Evolutionary conservation across 805 yeast species (phyloP).

Genomic region (Ogataea degrootiae): DNA sequence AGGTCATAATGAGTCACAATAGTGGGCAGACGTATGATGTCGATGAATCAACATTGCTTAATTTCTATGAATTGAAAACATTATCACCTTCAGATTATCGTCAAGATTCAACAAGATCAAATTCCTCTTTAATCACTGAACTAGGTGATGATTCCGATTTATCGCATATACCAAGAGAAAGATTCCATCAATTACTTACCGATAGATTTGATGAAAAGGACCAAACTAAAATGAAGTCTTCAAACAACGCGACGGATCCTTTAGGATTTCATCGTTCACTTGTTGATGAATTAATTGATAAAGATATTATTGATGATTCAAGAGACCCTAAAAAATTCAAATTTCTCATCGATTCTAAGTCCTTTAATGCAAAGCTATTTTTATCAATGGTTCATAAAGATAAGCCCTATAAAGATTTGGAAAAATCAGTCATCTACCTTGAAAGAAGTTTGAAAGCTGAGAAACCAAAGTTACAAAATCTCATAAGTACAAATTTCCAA

Average conservation of each 20-base stretch:
- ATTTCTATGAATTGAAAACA: conserved; percentile 41
- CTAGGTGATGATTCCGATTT: conserved; percentile 7
- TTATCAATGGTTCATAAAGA: conserved; percentile 51
- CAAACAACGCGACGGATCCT: conserved; percentile 39
- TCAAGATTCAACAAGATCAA: conserved; percentile 18
- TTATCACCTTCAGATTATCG: conserved; percentile 33
- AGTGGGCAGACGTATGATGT: neutral
- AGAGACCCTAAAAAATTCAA: conserved; percentile 34
- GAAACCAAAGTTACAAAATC: conserved; percentile 42
- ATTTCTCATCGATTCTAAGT: conserved; percentile 50
- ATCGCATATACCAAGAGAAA: conserved; percentile 21
- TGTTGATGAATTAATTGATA: conserved; percentile 36
- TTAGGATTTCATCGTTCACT: conserved; percentile 48
- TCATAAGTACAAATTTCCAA: conserved; percentile 57
- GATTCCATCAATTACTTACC: conserved; percentile 19
- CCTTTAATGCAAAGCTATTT: conserved; percentile 54
- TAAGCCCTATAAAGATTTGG: conserved; percentile 48
- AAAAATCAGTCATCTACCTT: conserved; percentile 41
- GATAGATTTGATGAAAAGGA: conserved; percentile 12
- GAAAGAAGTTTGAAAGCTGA: conserved; percentile 46
- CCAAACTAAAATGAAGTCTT: neutral
- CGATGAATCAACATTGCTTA: conserved; percentile 16
- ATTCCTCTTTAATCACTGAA: neutral
- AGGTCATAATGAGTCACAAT: too few relatives aligned
- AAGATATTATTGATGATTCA: conserved; percentile 34